These are phyloP conservation scores for Colletotrichum truncatum DNA, from an alignment of 2,329 filamentous ascomycete genomes.

Conservation along the genomic window DNA sequence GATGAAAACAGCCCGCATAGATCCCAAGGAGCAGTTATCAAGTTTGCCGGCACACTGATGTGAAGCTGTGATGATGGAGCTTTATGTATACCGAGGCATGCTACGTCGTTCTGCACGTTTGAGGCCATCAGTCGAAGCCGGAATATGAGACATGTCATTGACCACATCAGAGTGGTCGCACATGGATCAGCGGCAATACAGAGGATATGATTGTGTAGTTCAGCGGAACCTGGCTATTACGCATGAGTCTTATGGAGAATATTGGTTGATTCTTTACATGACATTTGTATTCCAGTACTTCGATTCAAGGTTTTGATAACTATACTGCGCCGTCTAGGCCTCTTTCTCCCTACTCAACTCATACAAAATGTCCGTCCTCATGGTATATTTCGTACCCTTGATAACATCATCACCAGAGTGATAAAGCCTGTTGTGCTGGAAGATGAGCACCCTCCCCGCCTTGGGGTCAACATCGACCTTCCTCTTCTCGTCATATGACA, in stretches of 20 bases:
- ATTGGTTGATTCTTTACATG: too few species aligned
- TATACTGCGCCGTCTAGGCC: neutral
- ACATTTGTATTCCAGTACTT: too few species aligned
- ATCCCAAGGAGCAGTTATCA: conserved; percentile 48
- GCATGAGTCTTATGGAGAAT: too few species aligned
- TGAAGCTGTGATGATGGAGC: conserved; percentile 41
- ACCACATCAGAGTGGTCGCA: conserved; percentile 28
- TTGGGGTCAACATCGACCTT: conserved; percentile 64
- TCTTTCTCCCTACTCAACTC: conserved; percentile 1
- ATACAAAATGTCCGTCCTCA: conserved; percentile 65
- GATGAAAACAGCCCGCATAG: conserved; percentile 44
- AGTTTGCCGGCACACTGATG: conserved; percentile 45
- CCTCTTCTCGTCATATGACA: conserved; percentile 51
- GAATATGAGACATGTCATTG: conserved; percentile 32
- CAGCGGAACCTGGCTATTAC: too few species aligned
- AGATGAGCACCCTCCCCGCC: conserved; percentile 66
- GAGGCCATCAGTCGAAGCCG: conserved; percentile 26
- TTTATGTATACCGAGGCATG: conserved; percentile 44
- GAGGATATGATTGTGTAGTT: neutral
- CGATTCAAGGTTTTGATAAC: fast-evolving
- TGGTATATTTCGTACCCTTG: conserved; percentile 63
- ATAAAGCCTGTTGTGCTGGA: conserved; percentile 61
- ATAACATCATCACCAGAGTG: conserved; percentile 64
- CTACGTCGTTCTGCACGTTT: conserved; percentile 44
- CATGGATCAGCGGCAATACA: neutral